Evolutionary conservation across 441 rosid species (phyloP), one percentile per base, ranked within the genome.

Genomic region (Jatropha multifida): DNA sequence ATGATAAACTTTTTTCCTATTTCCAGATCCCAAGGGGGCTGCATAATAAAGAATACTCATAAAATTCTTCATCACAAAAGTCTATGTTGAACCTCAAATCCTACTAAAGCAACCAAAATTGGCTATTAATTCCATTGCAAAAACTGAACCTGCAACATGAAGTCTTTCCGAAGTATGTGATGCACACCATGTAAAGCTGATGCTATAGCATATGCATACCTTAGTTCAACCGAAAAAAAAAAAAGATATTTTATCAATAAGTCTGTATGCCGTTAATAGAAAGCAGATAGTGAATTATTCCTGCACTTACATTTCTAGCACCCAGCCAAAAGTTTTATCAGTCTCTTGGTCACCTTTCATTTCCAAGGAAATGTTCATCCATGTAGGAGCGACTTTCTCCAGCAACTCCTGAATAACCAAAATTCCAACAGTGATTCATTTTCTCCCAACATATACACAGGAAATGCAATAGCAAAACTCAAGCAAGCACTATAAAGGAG

Each of bases 141-240:
- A 14, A 66, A 74, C 37, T 70, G 13, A 70, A 74, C 95, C 95
- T 90, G 95, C 65, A 88, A 52, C 95, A 90, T 90, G 68, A 89
- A 90, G 77, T 90, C 92, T 76, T 82, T 81, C 51, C 71, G 81
- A 79, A 90, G 95, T 75, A 79, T 83, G 72, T 89, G 90, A 69
- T 71, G 86, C 77, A 89, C 89, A 0, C 80, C 88, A 68, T 88
- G 88, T 44, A 89, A 82, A 49, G 95, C 90, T 78, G 93, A 86
- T 52, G 95, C 95, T 41, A 90, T 87, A 71, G 95, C 92, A 81
- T 90, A 88, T 23, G 93, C 92, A 77, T 89, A 90, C 95, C 95
- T 89, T 41, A 20, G 74, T 55, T 66, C 55, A 65, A 63, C 32
- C 32, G 23, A 68, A 38, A 70, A 69, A 71, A 40, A 56, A 8